Evolutionary conservation across 192 early-diverging fungal genomes (phyloP).

Genomic region (Umbelopsis sp.): DNA sequence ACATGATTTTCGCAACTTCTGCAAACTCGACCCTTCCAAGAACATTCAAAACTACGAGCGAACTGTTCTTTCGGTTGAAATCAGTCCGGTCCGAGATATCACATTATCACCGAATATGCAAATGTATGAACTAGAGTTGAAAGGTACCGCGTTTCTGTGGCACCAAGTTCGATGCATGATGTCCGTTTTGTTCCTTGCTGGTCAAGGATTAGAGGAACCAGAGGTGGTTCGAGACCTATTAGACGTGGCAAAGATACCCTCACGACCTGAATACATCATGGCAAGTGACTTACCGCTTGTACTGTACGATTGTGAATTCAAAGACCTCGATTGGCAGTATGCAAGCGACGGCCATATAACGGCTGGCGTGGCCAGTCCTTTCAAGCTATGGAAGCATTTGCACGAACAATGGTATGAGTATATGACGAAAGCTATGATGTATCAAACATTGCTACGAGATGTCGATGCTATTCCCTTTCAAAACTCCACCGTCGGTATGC

Average conservation of each 20-base stretch:
- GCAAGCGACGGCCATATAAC: conserved; percentile 35
- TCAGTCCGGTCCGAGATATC: conserved; percentile 46
- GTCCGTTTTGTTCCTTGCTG: conserved; percentile 84
- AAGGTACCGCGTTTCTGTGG: conserved; percentile 93
- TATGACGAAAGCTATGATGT: conserved; percentile 49
- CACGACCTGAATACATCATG: conserved; percentile 91
- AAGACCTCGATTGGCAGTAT: conserved; percentile 62
- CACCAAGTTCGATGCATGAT: conserved; percentile 99
- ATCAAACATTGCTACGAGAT: conserved; percentile 35
- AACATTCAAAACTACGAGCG: conserved; percentile 80
- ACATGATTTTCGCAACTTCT: conserved; percentile 96
- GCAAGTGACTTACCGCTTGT: conserved; percentile 89
- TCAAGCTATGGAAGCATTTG: conserved; percentile 45
- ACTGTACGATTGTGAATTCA: conserved; percentile 83
- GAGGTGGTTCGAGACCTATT: conserved; percentile 68
- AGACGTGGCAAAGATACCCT: conserved; percentile 60
- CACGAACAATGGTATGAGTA: conserved; percentile 53
- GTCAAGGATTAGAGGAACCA: conserved; percentile 76
- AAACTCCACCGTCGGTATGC: background rate
- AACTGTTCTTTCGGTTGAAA: conserved; percentile 63
- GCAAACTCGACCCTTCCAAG: conserved; percentile 89
- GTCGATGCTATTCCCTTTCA: conserved; percentile 15
- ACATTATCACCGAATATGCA: conserved; percentile 32
- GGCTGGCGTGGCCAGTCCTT: conserved; percentile 30
- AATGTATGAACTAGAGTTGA: conserved; percentile 75